Evolutionary conservation across 768 basidiomycete genomes (phyloP).

Genomic region (Lentinula sp.): DNA sequence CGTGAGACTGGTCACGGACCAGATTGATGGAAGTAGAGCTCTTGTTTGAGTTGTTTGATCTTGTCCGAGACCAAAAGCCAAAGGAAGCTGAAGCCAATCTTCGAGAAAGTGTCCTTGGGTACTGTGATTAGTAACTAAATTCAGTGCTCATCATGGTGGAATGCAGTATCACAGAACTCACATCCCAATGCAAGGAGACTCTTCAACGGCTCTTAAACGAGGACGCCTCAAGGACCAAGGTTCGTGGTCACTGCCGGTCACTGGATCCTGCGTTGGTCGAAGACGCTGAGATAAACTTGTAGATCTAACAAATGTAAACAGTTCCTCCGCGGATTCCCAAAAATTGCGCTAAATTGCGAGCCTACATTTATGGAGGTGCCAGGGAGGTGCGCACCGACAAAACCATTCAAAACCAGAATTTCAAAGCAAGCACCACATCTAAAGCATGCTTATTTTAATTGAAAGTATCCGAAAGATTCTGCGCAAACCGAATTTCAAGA

Average conservation of each 20-base stretch:
- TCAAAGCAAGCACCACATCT: too few relatives aligned
- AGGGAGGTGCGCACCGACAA: too few relatives aligned
- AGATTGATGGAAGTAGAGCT: not conserved
- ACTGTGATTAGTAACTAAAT: conserved; percentile 19
- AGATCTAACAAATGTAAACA: not conserved
- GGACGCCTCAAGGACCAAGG: not conserved
- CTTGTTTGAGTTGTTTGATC: not conserved
- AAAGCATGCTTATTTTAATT: too few relatives aligned
- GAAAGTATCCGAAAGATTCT: too few relatives aligned
- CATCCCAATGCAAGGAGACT: not conserved
- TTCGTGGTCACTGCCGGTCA: not conserved
- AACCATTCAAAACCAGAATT: too few relatives aligned
- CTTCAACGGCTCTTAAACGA: not conserved
- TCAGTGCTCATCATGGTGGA: conserved; percentile 15
- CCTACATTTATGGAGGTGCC: too few relatives aligned
- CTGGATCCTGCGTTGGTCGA: not conserved
- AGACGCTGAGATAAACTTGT: not conserved
- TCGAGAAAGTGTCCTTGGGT: conserved; percentile 20
- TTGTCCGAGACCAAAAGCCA: not conserved
- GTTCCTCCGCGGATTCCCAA: too few relatives aligned
- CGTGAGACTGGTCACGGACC: not conserved
- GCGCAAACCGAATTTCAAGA: too few relatives aligned
- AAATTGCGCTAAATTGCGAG: too few relatives aligned
- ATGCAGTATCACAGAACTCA: not conserved
- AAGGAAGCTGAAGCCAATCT: conserved; percentile 7